Evolutionary conservation across 495 filamentous ascomycete species (phyloP), one percentile per base, ranked within the genome.

Genomic region (Xylaria acuta): DNA sequence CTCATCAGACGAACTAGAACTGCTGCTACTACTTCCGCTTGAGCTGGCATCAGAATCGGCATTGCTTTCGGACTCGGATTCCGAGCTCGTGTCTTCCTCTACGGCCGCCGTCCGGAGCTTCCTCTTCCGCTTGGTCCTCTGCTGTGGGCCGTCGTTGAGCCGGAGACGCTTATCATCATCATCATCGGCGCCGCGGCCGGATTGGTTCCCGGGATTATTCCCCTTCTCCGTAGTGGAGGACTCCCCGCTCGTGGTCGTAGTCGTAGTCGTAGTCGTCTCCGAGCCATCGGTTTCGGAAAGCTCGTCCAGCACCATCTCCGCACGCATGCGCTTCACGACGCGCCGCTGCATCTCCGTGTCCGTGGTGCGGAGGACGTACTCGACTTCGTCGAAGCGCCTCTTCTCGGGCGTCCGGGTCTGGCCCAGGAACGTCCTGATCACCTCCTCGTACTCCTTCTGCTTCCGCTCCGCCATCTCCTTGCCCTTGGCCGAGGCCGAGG

Each of bases 401-500:
- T 79, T 76, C 69, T 73, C 41, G 73, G 73, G 56, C 73, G 67
- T 59, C 79, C 74, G 56, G 27, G 79, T 75, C 60, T 84, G 74
- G 38, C 70, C 67, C 14, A 84, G 65, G 76, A 86, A 84, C 20
- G 73, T 74, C 14, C 84, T 80, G 60, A 92, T 81, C 22, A 88
- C 86, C 45, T 85, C 83, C 51, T 88, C 82, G 69, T 93, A 92
- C 53, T 86, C 79, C 64, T 79, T 82, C 54, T 86, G 82, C 67
- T 82, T 83, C 59, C 75, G 75, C 70, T 82, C 80, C 40, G 71
- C 64, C 75, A 83, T 79, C 27, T 84, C 83, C 82, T 84, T 84
- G 62, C 76, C 70, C n/a, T n/a, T n/a, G n/a, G n/a, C n/a, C n/a
- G n/a, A n/a, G n/a, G n/a, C n/a, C 25, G 36, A 40, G 38, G 34